A percentile compares a stretch with the other conserved stretches of the same genome.
These are phyloP conservation scores for Brassica incana DNA, from an alignment of 345 rosid genomes.

Conservation along the genomic window DNA sequence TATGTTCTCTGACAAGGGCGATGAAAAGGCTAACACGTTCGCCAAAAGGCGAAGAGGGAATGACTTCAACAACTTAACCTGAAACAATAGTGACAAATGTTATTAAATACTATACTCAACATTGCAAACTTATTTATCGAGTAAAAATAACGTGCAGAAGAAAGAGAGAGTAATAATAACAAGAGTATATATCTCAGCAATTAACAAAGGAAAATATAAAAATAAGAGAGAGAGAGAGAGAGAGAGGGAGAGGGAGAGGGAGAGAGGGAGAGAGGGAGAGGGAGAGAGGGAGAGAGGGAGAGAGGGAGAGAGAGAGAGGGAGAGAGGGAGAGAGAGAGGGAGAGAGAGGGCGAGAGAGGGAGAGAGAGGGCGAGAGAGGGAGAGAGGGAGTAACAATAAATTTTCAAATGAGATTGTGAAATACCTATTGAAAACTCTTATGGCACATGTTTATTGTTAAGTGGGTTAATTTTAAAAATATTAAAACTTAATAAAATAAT, in stretches of 20 bases:
- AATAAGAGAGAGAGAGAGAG: too few relatives aligned
- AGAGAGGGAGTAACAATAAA: too few relatives aligned
- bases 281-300: too few relatives aligned
- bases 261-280: too few relatives aligned
- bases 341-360: too few relatives aligned
- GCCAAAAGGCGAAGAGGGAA: slow-evolving; percentile 69
- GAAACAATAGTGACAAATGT: background rate
- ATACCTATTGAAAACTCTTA: background rate
- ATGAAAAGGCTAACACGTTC: slow-evolving; percentile 58
- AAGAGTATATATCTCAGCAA: background rate
- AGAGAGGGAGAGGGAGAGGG: too few relatives aligned
- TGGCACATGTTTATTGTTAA: background rate
- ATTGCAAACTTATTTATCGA: slow-evolving; percentile 1
- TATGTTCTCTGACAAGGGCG: slow-evolving; percentile 52
- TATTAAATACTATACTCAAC: background rate
- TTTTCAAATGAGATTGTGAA: background rate
- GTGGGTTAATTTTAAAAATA: background rate
- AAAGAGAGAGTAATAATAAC: too few relatives aligned
- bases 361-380: too few relatives aligned
- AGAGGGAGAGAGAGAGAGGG: too few relatives aligned
- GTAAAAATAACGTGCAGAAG: background rate
- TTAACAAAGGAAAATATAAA: background rate
- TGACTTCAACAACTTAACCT: slow-evolving; percentile 69
- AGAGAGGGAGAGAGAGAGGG: too few relatives aligned
- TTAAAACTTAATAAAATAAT: background rate